phyloP scores from a whole-genome alignment of 2,329 filamentous ascomycete species.

The Aureobasidium zeae region DNA sequence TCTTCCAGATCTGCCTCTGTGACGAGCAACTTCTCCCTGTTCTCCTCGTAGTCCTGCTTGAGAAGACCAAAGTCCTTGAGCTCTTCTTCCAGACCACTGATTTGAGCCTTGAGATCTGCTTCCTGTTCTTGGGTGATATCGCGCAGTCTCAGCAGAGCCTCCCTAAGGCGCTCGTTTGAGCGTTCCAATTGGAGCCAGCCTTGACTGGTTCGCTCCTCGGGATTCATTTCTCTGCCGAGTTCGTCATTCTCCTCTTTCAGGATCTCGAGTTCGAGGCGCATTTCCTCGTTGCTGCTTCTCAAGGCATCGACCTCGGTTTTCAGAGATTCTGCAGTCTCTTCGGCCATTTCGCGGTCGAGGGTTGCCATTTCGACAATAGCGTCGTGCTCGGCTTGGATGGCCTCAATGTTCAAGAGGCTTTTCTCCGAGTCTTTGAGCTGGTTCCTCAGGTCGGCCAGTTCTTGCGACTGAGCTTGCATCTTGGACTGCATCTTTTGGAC shows the following conservation, averaged over 20 bases:
- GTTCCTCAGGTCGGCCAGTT: constrained; percentile 66
- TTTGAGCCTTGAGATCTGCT: constrained; percentile 62
- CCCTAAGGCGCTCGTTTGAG: constrained; percentile 76
- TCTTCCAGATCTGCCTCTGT: constrained; percentile 72
- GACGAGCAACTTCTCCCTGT: constrained; percentile 63
- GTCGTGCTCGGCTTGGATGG: constrained; percentile 74
- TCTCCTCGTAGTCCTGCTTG: constrained; percentile 54
- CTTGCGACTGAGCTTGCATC: constrained; percentile 74
- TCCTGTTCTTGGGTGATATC: constrained; percentile 84
- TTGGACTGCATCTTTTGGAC: constrained; percentile 88
- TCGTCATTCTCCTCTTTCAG: constrained; percentile 80
- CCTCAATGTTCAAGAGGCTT: constrained; percentile 60
- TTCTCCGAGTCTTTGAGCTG: constrained; percentile 67
- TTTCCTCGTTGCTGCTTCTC: constrained; percentile 68
- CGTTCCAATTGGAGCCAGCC: constrained; percentile 89
- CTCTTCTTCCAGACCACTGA: constrained; percentile 31
- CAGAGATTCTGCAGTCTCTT: constrained; percentile 76
- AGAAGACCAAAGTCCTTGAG: constrained; percentile 34
- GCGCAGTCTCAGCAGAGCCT: constrained; percentile 73
- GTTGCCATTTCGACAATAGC: constrained; percentile 75
- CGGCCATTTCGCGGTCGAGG: constrained; percentile 90
- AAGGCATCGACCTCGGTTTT: constrained; percentile 72
- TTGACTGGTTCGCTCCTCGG: constrained; percentile 76
- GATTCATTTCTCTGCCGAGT: constrained; percentile 71
- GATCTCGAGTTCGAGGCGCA: constrained; percentile 81